A percentile compares a stretch with the other conserved stretches of the same genome.
Evolutionary conservation across 495 filamentous ascomycete species (phyloP).

Genomic region (Penicillium alfredii): DNA sequence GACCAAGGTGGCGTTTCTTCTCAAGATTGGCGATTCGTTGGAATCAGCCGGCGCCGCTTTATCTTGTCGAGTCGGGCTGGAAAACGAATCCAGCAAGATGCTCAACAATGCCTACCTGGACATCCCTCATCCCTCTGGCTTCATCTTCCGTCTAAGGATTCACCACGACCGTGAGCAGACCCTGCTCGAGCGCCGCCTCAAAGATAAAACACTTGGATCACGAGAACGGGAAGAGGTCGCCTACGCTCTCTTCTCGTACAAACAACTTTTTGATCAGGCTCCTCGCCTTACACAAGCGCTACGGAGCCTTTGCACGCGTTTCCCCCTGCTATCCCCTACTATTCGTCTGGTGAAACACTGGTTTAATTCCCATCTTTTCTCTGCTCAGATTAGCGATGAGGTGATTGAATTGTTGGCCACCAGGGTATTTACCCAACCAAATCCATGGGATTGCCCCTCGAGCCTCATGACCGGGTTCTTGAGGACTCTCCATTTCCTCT

Average conservation of each 20-base stretch:
- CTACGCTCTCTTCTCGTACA: conserved; percentile 62
- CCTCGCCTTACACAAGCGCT: conserved; percentile 79
- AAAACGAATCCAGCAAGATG: conserved; percentile 59
- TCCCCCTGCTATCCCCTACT: conserved; percentile 73
- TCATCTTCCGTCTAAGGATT: conserved; percentile 50
- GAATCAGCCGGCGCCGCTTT: conserved; percentile 46
- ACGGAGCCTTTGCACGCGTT: conserved; percentile 69
- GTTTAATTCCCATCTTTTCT: conserved; percentile 79
- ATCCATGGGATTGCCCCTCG: conserved; percentile 74
- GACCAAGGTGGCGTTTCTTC: conserved; percentile 86
- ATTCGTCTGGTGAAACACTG: conserved; percentile 87
- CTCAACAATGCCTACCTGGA: conserved; percentile 83
- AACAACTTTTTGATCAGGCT: conserved; percentile 60
- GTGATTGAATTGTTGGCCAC: conserved; percentile 75
- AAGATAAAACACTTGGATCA: conserved; percentile 59
- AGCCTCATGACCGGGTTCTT: conserved; percentile 77
- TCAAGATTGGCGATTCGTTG: conserved; percentile 71
- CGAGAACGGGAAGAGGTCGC: conserved; percentile 59
- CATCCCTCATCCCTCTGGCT: conserved; percentile 62
- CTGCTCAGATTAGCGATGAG: conserved; percentile 67
- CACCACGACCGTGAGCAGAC: conserved; percentile 78
- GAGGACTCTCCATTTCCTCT: conserved; percentile 67
- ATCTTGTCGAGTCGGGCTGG: conserved; percentile 66
- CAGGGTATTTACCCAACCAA: conserved; percentile 71
- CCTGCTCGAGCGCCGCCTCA: conserved; percentile 70